phyloP scores from a whole-genome alignment of 495 filamentous ascomycete genomes.

The Tuber brumale region DNA sequence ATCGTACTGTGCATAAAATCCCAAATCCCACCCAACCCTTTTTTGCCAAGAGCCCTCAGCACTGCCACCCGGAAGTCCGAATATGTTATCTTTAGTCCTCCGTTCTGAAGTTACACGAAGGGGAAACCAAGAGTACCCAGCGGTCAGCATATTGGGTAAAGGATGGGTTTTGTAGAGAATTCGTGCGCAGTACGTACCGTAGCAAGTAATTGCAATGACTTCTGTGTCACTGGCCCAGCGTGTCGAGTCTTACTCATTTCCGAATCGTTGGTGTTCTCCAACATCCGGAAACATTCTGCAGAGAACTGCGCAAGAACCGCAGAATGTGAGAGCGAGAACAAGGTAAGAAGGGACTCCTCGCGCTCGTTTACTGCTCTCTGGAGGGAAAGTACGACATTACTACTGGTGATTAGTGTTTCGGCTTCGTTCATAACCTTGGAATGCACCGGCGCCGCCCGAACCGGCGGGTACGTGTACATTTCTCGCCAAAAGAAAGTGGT shows the following conservation, averaged over 20 bases:
- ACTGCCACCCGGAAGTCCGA: slow-evolving; percentile 70
- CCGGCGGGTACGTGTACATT: slow-evolving; percentile 15
- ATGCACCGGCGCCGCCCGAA: slow-evolving; percentile 39
- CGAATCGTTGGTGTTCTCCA: slow-evolving; percentile 53
- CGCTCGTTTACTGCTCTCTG: slow-evolving; percentile 41
- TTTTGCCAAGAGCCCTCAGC: slow-evolving; percentile 60
- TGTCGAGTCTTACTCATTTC: slow-evolving; percentile 50
- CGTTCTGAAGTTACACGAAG: slow-evolving; percentile 42
- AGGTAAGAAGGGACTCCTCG: slow-evolving; percentile 47
- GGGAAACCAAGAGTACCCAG: neutral
- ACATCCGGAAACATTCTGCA: slow-evolving; percentile 60
- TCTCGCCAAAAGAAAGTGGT: neutral
- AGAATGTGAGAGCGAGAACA: slow-evolving; percentile 67
- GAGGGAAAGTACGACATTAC: slow-evolving; percentile 45
- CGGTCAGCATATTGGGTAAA: slow-evolving; percentile 9
- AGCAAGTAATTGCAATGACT: slow-evolving; percentile 55
- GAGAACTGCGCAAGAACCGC: slow-evolving; percentile 59
- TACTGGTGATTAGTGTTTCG: slow-evolving; percentile 35
- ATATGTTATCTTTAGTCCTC: slow-evolving; percentile 64
- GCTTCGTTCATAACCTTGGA: slow-evolving; percentile 43
- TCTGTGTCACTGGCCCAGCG: slow-evolving; percentile 70
- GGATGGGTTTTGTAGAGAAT: neutral
- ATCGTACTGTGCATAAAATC: slow-evolving; percentile 79
- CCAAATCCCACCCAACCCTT: slow-evolving; percentile 59
- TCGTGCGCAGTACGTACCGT: slow-evolving; percentile 42